Conservation (phyloP, 495 filamentous ascomycete genomes). For the Annulohypoxylon stygium region DNA sequence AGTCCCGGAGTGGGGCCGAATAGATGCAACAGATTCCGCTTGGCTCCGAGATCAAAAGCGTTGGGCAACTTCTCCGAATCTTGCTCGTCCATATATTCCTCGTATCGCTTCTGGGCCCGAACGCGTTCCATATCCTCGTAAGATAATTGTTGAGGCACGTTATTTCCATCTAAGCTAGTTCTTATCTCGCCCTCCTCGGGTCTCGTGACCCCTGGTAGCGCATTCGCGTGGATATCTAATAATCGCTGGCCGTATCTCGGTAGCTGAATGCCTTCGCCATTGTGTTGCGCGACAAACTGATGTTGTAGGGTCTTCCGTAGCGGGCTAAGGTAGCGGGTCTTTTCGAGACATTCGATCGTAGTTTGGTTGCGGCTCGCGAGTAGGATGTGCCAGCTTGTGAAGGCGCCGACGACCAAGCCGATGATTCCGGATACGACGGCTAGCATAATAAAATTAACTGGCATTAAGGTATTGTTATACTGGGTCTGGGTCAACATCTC, state of each 20-base stretch:
- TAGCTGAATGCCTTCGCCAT: conserved; percentile 61
- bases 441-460: conserved; percentile 90
- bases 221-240: conserved; percentile 84
- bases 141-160: conserved; percentile 55
- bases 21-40: conserved; percentile 81
- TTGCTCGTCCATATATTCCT: conserved; percentile 88
- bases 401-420: conserved; percentile 86
- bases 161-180: conserved; percentile 33
- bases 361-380: conserved; percentile 83
- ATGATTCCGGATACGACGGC: conserved; percentile 91
- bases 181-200: conserved; percentile 82
- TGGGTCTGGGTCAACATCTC: conserved; percentile 78
- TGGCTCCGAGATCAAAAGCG: conserved; percentile 90
- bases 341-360: conserved; percentile 95
- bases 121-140: conserved; percentile 80
- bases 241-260: conserved; percentile 81
- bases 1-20: conserved; percentile 78
- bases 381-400: conserved; percentile 93
- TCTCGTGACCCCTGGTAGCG: conserved; percentile 81
- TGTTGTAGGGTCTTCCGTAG: conserved; percentile 76
- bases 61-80: conserved; percentile 88
- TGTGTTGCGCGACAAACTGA: conserved; percentile 66
- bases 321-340: conserved; percentile 89
- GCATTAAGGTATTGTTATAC: conserved; percentile 76
- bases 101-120: conserved; percentile 78